Conservation (phyloP, 164 flowering plant species). For the Sedum album region DNA sequence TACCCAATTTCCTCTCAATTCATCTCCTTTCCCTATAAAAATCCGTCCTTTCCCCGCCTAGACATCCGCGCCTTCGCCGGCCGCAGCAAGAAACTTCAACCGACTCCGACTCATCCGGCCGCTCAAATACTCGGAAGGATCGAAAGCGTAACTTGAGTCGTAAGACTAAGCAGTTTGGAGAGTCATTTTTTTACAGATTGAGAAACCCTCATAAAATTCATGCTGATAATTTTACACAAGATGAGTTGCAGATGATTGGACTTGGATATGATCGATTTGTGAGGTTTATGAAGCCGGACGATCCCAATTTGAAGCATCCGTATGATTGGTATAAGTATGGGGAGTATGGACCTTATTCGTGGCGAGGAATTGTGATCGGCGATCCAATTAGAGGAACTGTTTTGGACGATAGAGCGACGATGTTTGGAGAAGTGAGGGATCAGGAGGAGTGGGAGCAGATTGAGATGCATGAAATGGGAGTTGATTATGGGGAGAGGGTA, state of each 20-base stretch:
- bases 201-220: conserved; percentile 58
- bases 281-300: conserved; percentile 81
- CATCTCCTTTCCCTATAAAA: conserved; percentile 13
- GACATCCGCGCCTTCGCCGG: too few relatives aligned
- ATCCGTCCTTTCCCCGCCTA: conserved; percentile 10
- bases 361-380: conserved; percentile 85
- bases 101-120: too few relatives aligned
- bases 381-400: conserved; percentile 73
- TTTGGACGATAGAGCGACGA: conserved; percentile 56
- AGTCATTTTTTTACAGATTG: conserved; percentile 71
- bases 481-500: conserved; percentile 42
- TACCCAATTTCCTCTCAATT: conserved; percentile 12
- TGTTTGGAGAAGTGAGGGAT: conserved; percentile 52
- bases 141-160: too few relatives aligned
- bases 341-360: conserved; percentile 78
- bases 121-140: too few relatives aligned
- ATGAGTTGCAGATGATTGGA: conserved; percentile 72
- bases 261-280: conserved; percentile 89
- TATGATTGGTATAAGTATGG: conserved; percentile 97
- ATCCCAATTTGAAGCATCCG: conserved; percentile 75
- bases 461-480: conserved; percentile 63
- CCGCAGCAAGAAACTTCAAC: too few relatives aligned
- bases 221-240: conserved; percentile 71
- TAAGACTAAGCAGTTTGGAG: too few relatives aligned
- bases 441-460: conserved; percentile 93